phyloP scores from a whole-genome alignment of 805 yeast species.

The Alloascoidea africana region DNA sequence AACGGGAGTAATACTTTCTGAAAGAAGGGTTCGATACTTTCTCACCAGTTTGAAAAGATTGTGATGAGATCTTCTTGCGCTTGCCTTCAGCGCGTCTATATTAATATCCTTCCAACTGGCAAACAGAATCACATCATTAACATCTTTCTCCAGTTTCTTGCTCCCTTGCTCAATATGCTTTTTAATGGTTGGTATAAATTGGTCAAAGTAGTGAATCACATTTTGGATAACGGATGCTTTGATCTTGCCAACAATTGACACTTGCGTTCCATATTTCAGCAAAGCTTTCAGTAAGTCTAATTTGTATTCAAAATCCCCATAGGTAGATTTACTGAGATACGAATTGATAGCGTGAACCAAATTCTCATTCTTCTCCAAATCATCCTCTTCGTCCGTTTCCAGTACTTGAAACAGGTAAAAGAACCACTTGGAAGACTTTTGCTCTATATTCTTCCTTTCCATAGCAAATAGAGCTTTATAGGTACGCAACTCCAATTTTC shows the following conservation, averaged over 20 bases:
- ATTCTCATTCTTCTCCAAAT: conserved; percentile 18
- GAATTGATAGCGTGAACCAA: conserved; percentile 49
- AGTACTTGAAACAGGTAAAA: conserved; percentile 75
- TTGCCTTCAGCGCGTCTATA: conserved; percentile 82
- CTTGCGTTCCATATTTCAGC: conserved; percentile 27
- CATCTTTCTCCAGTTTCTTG: conserved; percentile 55
- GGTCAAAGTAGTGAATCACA: conserved; percentile 48
- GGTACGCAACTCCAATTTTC: conserved; percentile 70
- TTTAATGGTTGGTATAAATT: conserved; percentile 37
- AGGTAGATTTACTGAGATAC: conserved; percentile 60
- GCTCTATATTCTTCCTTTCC: conserved; percentile 37
- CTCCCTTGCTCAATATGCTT: conserved; percentile 29
- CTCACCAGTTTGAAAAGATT: conserved; percentile 70
- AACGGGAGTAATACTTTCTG: conserved; percentile 31
- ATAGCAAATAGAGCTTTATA: conserved; percentile 67
- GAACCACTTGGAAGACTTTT: conserved; percentile 73
- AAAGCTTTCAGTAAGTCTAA: conserved; percentile 52
- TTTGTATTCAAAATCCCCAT: conserved; percentile 58
- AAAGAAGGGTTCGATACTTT: conserved; percentile 56
- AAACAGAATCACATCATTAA: conserved; percentile 68
- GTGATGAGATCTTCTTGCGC: conserved; percentile 82
- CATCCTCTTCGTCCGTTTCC: conserved; percentile 26
- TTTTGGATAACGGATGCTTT: conserved; percentile 32
- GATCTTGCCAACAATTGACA: conserved; percentile 8
- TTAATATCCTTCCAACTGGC: conserved; percentile 98